Percentiles rank a stretch among this genome's conserved stretches.
These are phyloP conservation scores for Anthoceros angustus DNA, from an alignment of 225 moss, liverwort and hornwort species.

Conservation along the genomic window DNA sequence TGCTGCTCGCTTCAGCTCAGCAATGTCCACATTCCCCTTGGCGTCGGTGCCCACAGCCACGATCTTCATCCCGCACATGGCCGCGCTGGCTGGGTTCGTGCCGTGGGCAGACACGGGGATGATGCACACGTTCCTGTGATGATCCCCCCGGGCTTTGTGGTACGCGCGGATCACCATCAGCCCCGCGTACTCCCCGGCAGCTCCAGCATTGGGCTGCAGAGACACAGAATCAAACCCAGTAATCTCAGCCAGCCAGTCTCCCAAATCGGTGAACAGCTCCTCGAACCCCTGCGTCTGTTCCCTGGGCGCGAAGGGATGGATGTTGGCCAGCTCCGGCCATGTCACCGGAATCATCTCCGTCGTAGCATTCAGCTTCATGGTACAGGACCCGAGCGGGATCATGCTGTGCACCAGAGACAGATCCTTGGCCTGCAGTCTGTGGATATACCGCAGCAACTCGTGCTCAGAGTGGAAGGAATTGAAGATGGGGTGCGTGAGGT, in stretches of 20 bases:
- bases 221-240: slow-evolving; percentile 96
- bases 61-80: slow-evolving; percentile 98
- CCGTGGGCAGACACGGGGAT: slow-evolving; percentile 91
- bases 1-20: slow-evolving; percentile 43
- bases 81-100: slow-evolving; percentile 94
- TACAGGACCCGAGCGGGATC: slow-evolving; percentile 96
- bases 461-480: slow-evolving; percentile 91
- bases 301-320: slow-evolving; percentile 80
- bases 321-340: slow-evolving; percentile 77
- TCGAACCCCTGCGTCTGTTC: slow-evolving; percentile 78
- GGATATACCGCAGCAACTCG: slow-evolving; percentile 74
- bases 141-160: slow-evolving; percentile 78
- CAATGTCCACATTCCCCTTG: slow-evolving; percentile 74
- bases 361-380: slow-evolving; percentile 92
- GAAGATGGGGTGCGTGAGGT: slow-evolving; percentile 77
- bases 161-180: slow-evolving; percentile 92
- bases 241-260: slow-evolving; percentile 74
- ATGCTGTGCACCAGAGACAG: slow-evolving; percentile 89
- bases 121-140: slow-evolving; percentile 75
- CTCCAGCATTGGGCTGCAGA: slow-evolving; percentile 94
- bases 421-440: slow-evolving; percentile 82
- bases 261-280: slow-evolving; percentile 74
- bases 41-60: slow-evolving; percentile 67
- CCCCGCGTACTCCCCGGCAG: slow-evolving; percentile 87
- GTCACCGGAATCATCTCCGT: slow-evolving; percentile 93